Percentiles rank a stretch among this genome's conserved stretches.
phyloP scores from a whole-genome alignment of 768 basidiomycete genomes.

The Panaeolus cyanescens region DNA sequence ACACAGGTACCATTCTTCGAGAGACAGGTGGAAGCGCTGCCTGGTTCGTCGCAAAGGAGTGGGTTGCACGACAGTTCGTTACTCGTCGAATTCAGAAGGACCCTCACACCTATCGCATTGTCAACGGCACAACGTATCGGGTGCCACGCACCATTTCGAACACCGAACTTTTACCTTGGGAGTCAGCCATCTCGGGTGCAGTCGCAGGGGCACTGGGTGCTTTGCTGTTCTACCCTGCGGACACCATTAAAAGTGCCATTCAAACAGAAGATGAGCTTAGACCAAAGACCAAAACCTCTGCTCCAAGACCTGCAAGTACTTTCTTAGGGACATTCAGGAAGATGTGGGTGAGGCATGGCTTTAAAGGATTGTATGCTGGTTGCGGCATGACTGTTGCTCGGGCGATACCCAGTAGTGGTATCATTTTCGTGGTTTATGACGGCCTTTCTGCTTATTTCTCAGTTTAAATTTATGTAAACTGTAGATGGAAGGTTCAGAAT shows the following conservation, averaged over 20 bases:
- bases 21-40: conserved; percentile 90
- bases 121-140: conserved; percentile 8
- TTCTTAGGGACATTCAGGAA: conserved; percentile 62
- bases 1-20: conserved; percentile 89
- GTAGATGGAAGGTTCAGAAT: too few relatives aligned
- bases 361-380: conserved; percentile 88
- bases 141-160: conserved; percentile 33
- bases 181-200: conserved; percentile 86
- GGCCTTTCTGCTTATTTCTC: conserved; percentile 54
- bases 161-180: conserved; percentile 64
- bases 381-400: conserved; percentile 89
- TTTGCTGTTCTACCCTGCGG: conserved; percentile 91
- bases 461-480: not conserved
- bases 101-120: conserved; percentile 11
- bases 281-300: conserved; percentile 40
- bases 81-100: conserved; percentile 40
- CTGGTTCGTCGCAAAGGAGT: conserved; percentile 92
- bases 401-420: conserved; percentile 85
- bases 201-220: conserved; percentile 86
- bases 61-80: conserved; percentile 63
- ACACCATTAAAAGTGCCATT: conserved; percentile 88
- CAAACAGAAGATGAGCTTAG: conserved; percentile 91
- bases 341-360: conserved; percentile 75
- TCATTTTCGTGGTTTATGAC: conserved; percentile 94
- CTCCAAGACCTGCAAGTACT: conserved; percentile 27